phyloP scores from a whole-genome alignment of 2,329 filamentous ascomycete genomes.

The Ophiocordyceps polyrhachis-furcata region DNA sequence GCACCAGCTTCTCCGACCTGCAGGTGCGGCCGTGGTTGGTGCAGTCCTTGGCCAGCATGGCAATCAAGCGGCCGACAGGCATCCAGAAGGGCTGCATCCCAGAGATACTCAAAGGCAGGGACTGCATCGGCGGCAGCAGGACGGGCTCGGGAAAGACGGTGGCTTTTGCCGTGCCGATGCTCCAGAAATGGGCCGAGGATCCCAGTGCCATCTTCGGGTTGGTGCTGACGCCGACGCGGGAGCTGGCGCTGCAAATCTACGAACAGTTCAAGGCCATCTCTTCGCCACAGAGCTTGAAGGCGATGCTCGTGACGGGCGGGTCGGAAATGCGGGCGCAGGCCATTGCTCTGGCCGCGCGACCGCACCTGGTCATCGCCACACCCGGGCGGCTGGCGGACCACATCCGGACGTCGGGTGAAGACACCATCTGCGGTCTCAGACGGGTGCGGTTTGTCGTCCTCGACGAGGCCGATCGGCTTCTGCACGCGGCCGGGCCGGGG shows the following conservation, averaged over 20 bases:
- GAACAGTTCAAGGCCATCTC: constrained; percentile 93
- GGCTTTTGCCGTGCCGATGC: constrained; percentile 82
- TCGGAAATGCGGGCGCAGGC: constrained; percentile 86
- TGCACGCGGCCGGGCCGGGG: constrained; percentile 52
- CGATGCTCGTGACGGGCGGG: constrained; percentile 77
- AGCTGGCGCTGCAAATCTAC: constrained; percentile 87
- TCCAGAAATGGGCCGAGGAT: constrained; percentile 86
- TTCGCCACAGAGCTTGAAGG: constrained; percentile 70
- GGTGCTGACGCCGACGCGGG: constrained; percentile 74
- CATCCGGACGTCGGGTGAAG: constrained; percentile 75
- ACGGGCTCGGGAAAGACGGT: constrained; percentile 97
- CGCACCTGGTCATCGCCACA: constrained; percentile 87
- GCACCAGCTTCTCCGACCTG: constrained; percentile 52
- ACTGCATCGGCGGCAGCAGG: constrained; percentile 86
- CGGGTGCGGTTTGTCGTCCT: constrained; percentile 75
- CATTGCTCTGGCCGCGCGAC: constrained; percentile 59
- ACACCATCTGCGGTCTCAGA: constrained; percentile 67
- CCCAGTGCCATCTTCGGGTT: constrained; percentile 81
- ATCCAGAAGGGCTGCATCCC: constrained; percentile 92
- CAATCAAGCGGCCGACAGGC: constrained; percentile 73
- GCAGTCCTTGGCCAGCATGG: constrained; percentile 53
- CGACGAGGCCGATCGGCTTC: constrained; percentile 84
- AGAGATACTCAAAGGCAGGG: constrained; percentile 73
- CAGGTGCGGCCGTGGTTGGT: constrained; percentile 75
- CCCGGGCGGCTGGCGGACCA: constrained; percentile 88